Conservation (phyloP, 352 stramenopile species). For the Thraustochytrium sp. region DNA sequence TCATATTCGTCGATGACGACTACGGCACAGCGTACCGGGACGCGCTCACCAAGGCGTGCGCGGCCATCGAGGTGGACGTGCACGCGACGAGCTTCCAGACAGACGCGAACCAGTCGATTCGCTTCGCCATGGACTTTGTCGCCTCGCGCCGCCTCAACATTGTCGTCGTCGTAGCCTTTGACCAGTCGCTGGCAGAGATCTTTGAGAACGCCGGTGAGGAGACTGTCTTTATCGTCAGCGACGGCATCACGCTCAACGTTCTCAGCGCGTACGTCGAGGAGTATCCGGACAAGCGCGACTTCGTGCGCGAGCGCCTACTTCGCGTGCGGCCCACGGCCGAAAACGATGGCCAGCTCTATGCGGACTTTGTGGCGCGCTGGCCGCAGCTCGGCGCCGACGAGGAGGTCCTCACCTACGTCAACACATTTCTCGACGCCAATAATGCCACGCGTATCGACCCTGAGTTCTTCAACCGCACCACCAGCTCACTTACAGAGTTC, state of each 20-base stretch:
- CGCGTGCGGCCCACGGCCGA: neutral
- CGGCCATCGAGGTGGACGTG: neutral
- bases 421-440: neutral
- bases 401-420: neutral
- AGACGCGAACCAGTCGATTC: neutral
- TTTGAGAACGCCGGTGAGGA: neutral
- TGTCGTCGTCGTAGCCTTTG: neutral
- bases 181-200: neutral
- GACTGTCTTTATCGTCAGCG: neutral
- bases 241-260: neutral
- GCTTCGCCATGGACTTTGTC: constrained; percentile 17
- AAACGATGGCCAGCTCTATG: neutral
- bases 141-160: neutral
- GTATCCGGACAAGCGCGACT: neutral
- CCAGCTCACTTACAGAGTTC: neutral
- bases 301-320: neutral
- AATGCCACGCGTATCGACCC: neutral
- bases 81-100: constrained; percentile 8
- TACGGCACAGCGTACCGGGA: constrained; percentile 27
- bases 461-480: neutral
- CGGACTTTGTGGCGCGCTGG: neutral
- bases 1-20: constrained; percentile 28
- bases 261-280: neutral
- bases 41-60: neutral
- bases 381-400: neutral